phyloP scores from a whole-genome alignment of 2,329 filamentous ascomycete genomes.

The Aureobasidium sp. region DNA sequence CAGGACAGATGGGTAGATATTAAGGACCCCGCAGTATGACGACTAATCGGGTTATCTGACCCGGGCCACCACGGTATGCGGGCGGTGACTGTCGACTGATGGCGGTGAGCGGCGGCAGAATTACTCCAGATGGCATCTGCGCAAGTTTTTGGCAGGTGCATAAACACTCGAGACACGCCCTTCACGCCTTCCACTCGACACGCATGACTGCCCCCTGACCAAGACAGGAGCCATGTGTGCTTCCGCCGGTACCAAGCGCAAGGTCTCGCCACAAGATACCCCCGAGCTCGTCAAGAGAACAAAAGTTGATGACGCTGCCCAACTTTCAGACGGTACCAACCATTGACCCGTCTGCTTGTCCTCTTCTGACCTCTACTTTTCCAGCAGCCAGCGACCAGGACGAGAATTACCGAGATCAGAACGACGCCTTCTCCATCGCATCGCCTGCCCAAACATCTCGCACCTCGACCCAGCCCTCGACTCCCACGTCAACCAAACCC shows the following conservation, averaged over 20 bases:
- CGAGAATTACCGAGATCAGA: neutral
- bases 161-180: neutral
- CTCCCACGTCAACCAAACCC: conserved; percentile 28
- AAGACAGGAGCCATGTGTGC: neutral
- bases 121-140: neutral
- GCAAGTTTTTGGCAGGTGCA: conserved; percentile 1
- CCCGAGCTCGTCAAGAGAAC: neutral
- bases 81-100: too few species aligned
- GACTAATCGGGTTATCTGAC: neutral
- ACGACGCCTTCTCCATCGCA: neutral
- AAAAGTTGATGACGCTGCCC: neutral
- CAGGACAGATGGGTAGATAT: neutral
- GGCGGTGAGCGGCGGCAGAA: neutral
- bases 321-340: neutral
- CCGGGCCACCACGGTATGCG: neutral
- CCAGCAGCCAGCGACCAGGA: neutral
- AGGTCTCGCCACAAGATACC: neutral
- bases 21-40: neutral
- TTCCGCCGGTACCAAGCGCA: neutral
- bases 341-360: neutral
- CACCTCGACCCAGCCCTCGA: conserved; percentile 26
- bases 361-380: neutral
- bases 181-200: neutral
- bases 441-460: neutral
- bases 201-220: neutral